Percentiles rank a stretch among this genome's conserved stretches.
Conservation (phyloP, 129 eudicot species). For the Erigeron canadensis region DNA sequence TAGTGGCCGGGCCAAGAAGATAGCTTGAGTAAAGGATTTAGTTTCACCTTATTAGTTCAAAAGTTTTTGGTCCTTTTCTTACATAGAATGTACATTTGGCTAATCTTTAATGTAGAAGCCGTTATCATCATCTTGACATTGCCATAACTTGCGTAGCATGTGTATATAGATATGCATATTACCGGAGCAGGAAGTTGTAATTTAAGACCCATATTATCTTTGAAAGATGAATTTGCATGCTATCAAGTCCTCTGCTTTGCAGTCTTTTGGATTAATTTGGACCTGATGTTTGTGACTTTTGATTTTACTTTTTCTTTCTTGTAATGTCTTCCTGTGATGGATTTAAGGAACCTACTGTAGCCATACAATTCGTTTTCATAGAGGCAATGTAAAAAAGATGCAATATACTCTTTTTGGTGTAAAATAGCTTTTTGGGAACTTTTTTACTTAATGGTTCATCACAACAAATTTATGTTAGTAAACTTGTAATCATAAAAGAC, state of each 20-base stretch:
- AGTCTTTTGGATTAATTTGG: not conserved
- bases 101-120: not conserved
- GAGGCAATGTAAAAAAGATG: no score
- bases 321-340: not conserved
- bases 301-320: not conserved
- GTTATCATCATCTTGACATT: constrained; percentile 7
- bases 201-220: not conserved
- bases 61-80: no score
- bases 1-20: constrained; percentile 71
- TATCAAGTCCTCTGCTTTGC: not conserved
- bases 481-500: no score
- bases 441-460: not conserved
- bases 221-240: not conserved
- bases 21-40: constrained; percentile 36
- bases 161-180: constrained; percentile 12
- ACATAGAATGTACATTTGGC: not conserved
- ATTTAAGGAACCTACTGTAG: no score
- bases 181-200: no score
- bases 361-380: no score
- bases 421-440: not conserved
- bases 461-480: not conserved
- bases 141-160: not conserved
- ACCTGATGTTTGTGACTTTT: not conserved
- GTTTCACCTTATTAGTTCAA: no score
- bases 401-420: not conserved